These are phyloP conservation scores for Alternaria sp. DNA, from an alignment of 2,329 filamentous ascomycete genomes.

Conservation along the genomic window DNA sequence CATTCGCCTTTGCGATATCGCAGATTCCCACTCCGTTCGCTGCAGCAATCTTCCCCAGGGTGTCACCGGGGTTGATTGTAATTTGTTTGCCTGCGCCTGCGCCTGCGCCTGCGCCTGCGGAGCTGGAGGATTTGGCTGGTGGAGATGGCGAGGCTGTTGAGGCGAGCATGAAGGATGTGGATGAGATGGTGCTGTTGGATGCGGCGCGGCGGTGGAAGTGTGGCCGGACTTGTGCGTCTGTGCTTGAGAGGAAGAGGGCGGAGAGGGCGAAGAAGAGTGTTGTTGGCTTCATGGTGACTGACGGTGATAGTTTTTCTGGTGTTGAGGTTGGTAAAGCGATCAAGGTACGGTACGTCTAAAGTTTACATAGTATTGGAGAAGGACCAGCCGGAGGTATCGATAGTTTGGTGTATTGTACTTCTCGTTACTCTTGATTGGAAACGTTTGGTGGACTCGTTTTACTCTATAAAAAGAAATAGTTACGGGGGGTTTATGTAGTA, in stretches of 20 bases:
- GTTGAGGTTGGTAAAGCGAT: background rate
- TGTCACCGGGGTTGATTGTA: slow-evolving; percentile 2
- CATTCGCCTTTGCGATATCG: slow-evolving; percentile 4
- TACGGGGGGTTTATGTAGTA: background rate
- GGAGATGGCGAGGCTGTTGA: background rate
- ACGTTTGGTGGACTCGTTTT: too few relatives aligned
- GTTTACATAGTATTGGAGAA: background rate
- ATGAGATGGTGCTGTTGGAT: background rate
- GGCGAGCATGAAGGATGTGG: background rate
- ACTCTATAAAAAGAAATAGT: too few relatives aligned
- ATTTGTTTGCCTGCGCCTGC: background rate
- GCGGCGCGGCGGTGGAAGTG: background rate
- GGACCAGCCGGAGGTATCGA: background rate
- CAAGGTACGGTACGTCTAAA: background rate
- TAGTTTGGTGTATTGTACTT: background rate
- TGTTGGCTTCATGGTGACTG: background rate
- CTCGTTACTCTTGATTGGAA: background rate
- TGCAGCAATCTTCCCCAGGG: slow-evolving; percentile 1
- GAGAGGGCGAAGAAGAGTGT: background rate
- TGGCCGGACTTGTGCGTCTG: background rate
- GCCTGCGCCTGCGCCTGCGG: background rate
- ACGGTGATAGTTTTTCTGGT: background rate
- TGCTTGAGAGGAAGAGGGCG: background rate
- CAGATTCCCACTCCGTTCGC: slow-evolving; percentile 4
- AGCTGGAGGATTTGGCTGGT: background rate